Conservation (phyloP, 1,139 yeast species). For the Zygosaccharomyces sapae region DNA sequence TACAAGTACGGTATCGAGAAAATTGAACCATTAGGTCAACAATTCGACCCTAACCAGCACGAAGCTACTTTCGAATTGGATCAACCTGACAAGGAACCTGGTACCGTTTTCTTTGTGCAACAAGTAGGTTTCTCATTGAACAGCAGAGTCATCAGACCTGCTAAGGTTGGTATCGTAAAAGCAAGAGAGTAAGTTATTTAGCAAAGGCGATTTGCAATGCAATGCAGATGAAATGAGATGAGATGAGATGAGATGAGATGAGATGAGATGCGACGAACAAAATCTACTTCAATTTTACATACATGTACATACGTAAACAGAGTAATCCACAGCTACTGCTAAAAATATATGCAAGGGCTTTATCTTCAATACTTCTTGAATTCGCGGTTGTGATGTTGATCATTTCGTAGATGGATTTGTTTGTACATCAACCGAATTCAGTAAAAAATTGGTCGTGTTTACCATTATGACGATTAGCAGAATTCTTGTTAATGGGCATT, state of each 20-base stretch:
- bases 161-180: conserved; percentile 92
- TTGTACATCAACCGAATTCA: conserved; percentile 1
- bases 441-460: conserved; percentile 7
- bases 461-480: background rate
- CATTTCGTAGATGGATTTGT: background rate
- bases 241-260: no score
- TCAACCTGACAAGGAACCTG: conserved; percentile 86
- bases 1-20: conserved; percentile 74
- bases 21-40: conserved; percentile 79
- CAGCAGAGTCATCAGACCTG: conserved; percentile 88
- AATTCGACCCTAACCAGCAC: conserved; percentile 85
- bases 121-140: conserved; percentile 85
- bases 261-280: no score
- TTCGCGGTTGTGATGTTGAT: background rate
- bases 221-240: background rate
- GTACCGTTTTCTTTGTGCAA: conserved; percentile 90
- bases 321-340: background rate
- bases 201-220: background rate
- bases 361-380: background rate
- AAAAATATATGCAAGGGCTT: no score
- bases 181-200: conserved; percentile 5
- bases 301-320: background rate
- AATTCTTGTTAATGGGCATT: background rate
- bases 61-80: conserved; percentile 91
- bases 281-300: no score